Conservation (phyloP, 129 eudicot species). For the Artemisia annua region DNA sequence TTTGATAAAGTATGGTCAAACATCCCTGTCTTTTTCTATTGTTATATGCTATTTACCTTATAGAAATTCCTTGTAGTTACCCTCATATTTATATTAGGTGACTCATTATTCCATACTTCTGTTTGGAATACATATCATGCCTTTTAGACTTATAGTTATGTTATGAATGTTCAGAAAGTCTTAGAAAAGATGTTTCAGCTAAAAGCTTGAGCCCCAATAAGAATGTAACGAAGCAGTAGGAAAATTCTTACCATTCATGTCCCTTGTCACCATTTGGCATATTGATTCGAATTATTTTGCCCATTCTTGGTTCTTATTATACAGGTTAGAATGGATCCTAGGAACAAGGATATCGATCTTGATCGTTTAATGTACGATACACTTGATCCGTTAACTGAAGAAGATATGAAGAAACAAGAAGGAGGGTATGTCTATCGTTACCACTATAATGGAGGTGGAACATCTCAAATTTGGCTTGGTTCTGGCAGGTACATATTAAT, state of each 20-base stretch:
- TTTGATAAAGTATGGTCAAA: conserved; percentile 75
- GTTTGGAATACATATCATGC: conserved; percentile 10
- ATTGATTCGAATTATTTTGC: conserved; percentile 7
- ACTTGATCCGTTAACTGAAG: conserved; percentile 53
- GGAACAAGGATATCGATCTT: conserved; percentile 72
- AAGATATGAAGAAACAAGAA: conserved; percentile 80
- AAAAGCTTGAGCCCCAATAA: conserved; percentile 15
- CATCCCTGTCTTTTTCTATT: conserved; percentile 7
- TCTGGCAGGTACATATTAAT: conserved; percentile 71
- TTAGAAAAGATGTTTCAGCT: conserved; percentile 6
- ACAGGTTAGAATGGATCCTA: conserved; percentile 89
- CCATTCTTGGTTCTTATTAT: conserved; percentile 10
- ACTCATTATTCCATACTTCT: conserved; percentile 2
- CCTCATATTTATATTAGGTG: neutral
- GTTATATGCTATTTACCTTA: neutral
- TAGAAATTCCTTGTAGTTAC: conserved; percentile 8
- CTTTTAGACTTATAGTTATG: conserved; percentile 6
- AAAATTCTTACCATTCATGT: conserved; percentile 1
- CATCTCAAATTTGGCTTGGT: conserved; percentile 93
- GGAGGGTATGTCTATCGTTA: conserved; percentile 84
- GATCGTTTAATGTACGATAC: conserved; percentile 62
- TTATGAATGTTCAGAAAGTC: neutral
- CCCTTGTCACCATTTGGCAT: conserved; percentile 2
- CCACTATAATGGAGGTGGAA: conserved; percentile 87
- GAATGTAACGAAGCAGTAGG: neutral